Percentiles rank a stretch among this genome's conserved stretches.
Conservation (phyloP, 768 basidiomycete genomes). For the Kwoniella shandongensis region DNA sequence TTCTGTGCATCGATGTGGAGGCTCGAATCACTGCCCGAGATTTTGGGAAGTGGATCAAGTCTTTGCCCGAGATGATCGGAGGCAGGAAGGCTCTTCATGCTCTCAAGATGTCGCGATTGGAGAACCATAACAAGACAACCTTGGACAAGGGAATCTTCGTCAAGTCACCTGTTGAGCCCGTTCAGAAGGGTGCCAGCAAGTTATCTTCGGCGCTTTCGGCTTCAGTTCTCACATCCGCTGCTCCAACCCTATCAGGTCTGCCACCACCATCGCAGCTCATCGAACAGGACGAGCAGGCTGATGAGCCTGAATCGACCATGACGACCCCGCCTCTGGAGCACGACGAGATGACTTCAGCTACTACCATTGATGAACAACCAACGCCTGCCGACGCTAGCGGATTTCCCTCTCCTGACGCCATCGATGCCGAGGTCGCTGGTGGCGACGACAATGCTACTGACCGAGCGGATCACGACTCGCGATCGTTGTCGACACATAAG, state of each 20-base stretch:
- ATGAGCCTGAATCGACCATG: neutral
- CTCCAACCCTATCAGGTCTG: slow-evolving; percentile 24
- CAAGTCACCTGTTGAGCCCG: slow-evolving; percentile 28
- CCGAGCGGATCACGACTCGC: slow-evolving; percentile 54
- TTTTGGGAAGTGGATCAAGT: slow-evolving; percentile 81
- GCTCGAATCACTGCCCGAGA: slow-evolving; percentile 73
- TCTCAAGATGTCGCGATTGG: slow-evolving; percentile 34
- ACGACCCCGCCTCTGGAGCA: slow-evolving; percentile 35
- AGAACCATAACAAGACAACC: slow-evolving; percentile 12
- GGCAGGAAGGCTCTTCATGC: slow-evolving; percentile 45
- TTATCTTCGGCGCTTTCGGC: slow-evolving; percentile 31
- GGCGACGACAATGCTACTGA: slow-evolving; percentile 3
- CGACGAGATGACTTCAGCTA: slow-evolving; percentile 36
- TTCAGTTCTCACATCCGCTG: slow-evolving; percentile 39
- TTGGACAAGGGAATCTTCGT: slow-evolving; percentile 32
- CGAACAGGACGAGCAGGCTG: slow-evolving; percentile 6
- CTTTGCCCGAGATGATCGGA: slow-evolving; percentile 70
- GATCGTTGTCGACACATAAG: slow-evolving; percentile 72
- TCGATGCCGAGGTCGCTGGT: slow-evolving; percentile 10
- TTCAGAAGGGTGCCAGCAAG: slow-evolving; percentile 30
- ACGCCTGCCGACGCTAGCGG: slow-evolving; percentile 28
- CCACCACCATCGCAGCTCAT: slow-evolving; percentile 23
- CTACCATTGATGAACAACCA: slow-evolving; percentile 37
- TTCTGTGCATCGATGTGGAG: slow-evolving; percentile 75
- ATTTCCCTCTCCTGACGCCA: slow-evolving; percentile 30